A percentile compares a stretch with the other conserved stretches of the same genome.
phyloP scores from a whole-genome alignment of 345 rosid genomes.

The Rhizophora apiculata region DNA sequence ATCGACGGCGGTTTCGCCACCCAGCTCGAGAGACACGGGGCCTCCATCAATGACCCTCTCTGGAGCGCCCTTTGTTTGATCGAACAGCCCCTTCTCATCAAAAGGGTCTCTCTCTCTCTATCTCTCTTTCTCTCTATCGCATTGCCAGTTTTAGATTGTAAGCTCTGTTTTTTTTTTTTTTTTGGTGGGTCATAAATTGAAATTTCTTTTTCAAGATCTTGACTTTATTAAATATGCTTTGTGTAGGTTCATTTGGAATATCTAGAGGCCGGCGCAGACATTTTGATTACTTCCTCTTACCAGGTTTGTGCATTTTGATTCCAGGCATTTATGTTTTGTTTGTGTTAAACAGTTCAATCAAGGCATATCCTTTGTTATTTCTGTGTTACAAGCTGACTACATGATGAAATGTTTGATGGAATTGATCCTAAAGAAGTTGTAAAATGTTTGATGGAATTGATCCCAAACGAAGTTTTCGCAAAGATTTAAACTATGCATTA shows the following conservation, averaged over 20 bases:
- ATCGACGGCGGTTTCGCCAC: constrained; percentile 95
- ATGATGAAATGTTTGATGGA: no score
- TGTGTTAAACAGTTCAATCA: background rate
- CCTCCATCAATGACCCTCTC: constrained; percentile 76
- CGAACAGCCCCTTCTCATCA: constrained; percentile 65
- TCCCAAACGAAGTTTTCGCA: no score
- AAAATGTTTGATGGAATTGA: no score
- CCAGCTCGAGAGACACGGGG: constrained; percentile 85
- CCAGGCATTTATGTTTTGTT: background rate
- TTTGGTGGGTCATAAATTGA: background rate
- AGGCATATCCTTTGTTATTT: background rate
- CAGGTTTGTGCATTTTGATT: constrained; percentile 45
- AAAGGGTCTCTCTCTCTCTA: constrained; percentile 36
- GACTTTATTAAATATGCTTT: background rate
- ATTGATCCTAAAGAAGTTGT: no score
- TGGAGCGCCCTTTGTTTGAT: constrained; percentile 93
- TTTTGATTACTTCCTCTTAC: constrained; percentile 83
- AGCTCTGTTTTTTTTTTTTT: background rate
- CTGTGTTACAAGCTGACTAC: no score
- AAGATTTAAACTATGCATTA: no score
- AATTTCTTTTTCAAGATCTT: background rate
- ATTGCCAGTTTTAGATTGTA: background rate
- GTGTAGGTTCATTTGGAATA: constrained; percentile 83
- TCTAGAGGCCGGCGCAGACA: constrained; percentile 92
- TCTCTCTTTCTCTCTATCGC: background rate